phyloP scores from a whole-genome alignment of 495 filamentous ascomycete species.

The Trichoderma erinaceum region DNA sequence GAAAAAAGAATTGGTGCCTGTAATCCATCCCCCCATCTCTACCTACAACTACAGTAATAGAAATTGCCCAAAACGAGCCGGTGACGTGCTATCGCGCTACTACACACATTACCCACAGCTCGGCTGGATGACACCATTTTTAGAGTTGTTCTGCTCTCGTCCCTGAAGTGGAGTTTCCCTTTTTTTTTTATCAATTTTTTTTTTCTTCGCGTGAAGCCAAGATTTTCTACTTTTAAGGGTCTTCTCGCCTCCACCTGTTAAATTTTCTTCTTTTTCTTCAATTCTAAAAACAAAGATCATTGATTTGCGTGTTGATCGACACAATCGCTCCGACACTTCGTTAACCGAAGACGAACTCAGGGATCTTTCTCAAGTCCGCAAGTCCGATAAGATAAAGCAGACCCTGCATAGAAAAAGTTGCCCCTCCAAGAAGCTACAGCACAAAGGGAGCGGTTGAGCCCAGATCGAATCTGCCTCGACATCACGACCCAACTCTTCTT shows the following conservation, averaged over 20 bases:
- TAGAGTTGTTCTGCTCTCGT: slow-evolving; percentile 8
- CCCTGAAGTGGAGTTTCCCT: slow-evolving; percentile 5
- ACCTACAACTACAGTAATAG: too few species aligned
- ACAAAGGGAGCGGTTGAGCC: not conserved
- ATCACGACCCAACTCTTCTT: not conserved
- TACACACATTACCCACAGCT: slow-evolving; percentile 2
- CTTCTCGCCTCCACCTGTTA: not conserved
- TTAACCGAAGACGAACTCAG: too few species aligned
- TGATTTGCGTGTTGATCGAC: too few species aligned
- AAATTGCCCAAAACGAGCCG: not conserved
- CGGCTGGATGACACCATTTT: slow-evolving; percentile 13
- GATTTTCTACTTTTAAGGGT: not conserved
- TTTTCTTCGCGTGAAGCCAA: not conserved
- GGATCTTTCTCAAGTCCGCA: too few species aligned
- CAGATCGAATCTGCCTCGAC: not conserved
- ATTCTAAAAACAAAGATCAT: not conserved
- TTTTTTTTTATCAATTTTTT: not conserved
- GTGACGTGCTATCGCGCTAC: slow-evolving; percentile 4
- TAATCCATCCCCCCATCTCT: too few species aligned
- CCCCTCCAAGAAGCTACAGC: not conserved
- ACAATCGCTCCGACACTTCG: too few species aligned
- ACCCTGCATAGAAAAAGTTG: slow-evolving; percentile 6
- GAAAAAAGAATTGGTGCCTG: not conserved
- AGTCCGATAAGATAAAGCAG: slow-evolving; percentile 7
- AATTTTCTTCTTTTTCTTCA: not conserved